phyloP scores from a whole-genome alignment of 1,139 yeast genomes.

The Casaregolazyma suthepensis region DNA sequence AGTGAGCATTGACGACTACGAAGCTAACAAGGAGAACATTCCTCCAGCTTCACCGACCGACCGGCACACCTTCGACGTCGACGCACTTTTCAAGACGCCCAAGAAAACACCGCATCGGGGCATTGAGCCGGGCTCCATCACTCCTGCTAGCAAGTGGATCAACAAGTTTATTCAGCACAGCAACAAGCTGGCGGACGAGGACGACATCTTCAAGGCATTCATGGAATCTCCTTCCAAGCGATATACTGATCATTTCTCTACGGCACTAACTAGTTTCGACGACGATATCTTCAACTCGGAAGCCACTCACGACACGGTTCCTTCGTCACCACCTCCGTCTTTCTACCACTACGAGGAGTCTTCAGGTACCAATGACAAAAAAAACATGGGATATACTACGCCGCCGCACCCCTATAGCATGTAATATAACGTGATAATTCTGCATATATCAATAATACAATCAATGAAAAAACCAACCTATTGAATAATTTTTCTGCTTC shows the following conservation, averaged over 20 bases:
- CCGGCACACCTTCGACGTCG: conserved; percentile 13
- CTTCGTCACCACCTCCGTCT: conserved; percentile 20
- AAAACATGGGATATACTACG: not conserved
- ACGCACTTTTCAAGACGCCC: conserved; percentile 23
- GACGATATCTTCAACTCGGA: conserved; percentile 13
- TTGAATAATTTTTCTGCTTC: not conserved
- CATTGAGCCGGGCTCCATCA: conserved; percentile 15
- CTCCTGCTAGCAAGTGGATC: conserved; percentile 26
- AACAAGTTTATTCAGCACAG: conserved; percentile 22
- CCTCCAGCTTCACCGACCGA: conserved; percentile 16
- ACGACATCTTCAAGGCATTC: conserved; percentile 27
- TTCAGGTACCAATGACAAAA: not conserved
- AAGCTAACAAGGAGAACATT: conserved; percentile 22
- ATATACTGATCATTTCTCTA: conserved; percentile 8
- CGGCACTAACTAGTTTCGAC: conserved; percentile 7
- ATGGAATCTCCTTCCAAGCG: conserved; percentile 25
- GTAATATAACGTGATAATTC: not conserved
- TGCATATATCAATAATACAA: not conserved
- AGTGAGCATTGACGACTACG: not conserved
- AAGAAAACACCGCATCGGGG: conserved; percentile 8
- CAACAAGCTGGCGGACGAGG: conserved; percentile 15
- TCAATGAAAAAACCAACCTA: not conserved
- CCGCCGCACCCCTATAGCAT: not conserved
- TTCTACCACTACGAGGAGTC: conserved; percentile 19
- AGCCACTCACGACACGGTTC: conserved; percentile 15